Evolutionary conservation across 2,329 filamentous ascomycete genomes (phyloP), one percentile per base, ranked within the genome.

Genomic region (Cyanodermella asteris): DNA sequence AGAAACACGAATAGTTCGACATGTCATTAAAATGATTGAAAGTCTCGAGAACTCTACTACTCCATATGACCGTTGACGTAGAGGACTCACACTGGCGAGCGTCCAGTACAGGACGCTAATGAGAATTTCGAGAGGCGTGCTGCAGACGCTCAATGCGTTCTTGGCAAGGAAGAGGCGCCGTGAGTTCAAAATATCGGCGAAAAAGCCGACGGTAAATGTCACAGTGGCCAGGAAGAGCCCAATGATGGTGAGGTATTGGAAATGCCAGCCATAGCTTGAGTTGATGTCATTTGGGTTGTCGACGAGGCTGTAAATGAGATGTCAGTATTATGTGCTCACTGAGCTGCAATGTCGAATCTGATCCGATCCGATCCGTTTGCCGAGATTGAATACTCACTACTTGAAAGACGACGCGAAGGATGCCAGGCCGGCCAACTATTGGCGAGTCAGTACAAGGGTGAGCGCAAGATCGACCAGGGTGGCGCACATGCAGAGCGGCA

Each of bases 201-300:
- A 36, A 3, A 69, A 45, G 18, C 52, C 66, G 28, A 53, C 39
- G 13, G 44, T 28, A 43, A 69, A 69, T 17, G 64, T 65, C 22
- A 55, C 18, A 3, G 63, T 61, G 1, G 62, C 53, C 24, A 70
- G 45, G 5, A 53, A 46, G 5, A 70, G 52, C 21, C 65, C 66
- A 36, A 72, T 59, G 35, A 69, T 65, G 31, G 66, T 71, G 13
- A 71, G 50, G 38, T 65, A 70, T 46, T 70, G 65, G 31, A 71
- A 57, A 39, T 72, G 65, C 64, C 65, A 70, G 35, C 66, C 66
- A 42, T 65, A 70, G 18, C 61, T 59, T 9, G 62, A 50, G 34
- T 62, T 67, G 16, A 22, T 19, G 13, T 24, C 27, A n/a, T 27
- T 32, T 31, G 28, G 22, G 9, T 30, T 18, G 16, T 33, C 28